Base-by-base conservation (phyloP, 1,284 basidiomycete genomes). In the Ustilago loliicola region DNA sequence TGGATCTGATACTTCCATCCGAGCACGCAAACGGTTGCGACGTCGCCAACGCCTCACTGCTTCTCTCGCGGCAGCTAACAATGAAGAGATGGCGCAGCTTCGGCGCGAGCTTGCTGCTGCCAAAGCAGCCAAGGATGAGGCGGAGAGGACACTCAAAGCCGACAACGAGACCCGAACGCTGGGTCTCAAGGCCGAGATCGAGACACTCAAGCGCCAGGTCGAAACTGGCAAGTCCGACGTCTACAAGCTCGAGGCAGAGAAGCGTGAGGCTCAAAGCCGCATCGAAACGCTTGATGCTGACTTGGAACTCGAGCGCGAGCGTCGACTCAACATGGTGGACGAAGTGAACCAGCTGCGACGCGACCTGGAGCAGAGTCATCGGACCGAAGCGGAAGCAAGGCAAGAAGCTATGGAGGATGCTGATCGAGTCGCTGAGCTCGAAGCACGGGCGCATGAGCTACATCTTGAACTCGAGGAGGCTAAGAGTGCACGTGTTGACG, bases 391-490 rank as follows among this genome's bases (percentile, higher is more conserved):
- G 6, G 72, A 82, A 45, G 72, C 77, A 3, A 68, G 61, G 27
- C 77, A 69, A 15, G 80, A 82, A 51, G 76, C 74, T 2, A 54
- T 68, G 36, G 83, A 84, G 55, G 79, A 83, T 25, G 67, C 66
- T 10, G 83, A 83, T 29, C 68, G 80, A 11, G 69, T 71, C 25
- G 68, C 63, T 23, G 83, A 84, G 59, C 67, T 83, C 42, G 83
- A 84, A 66, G 61, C 71, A 6, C 73, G 80, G 47, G 61, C 79
- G 0, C 69, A 77, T 25, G 81, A 80, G 29, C 36, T 80, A 40
- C 81, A 82, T 50, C 38, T 68, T 36, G 83, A 84, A 69, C 69
- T 84, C 19, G 80, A 84, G 40, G 81, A 84, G 51, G 81, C 80
- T 19, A 71, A 72, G 30, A 66, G 67, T 13, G 81, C 82, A 19